Evolutionary conservation across 805 yeast genomes (phyloP).

Genomic region (Pichia rugopelliculosa): DNA sequence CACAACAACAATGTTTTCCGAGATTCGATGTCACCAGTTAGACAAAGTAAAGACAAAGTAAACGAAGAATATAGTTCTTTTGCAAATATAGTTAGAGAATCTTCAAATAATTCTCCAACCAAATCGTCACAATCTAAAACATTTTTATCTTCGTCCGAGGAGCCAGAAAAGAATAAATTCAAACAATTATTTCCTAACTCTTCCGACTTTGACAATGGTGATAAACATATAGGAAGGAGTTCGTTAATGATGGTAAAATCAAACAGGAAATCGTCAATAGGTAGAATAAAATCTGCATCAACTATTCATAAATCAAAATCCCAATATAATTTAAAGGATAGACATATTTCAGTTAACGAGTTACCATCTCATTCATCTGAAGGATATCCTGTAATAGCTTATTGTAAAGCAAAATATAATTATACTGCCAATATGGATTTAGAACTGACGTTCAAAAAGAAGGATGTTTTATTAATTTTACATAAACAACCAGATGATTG

Average conservation of each 20-base stretch:
- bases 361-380: constrained; percentile 44
- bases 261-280: not conserved
- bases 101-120: not conserved
- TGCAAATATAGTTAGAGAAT: constrained; percentile 1
- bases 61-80: too few species aligned
- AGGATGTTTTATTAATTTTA: constrained; percentile 46
- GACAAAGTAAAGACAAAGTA: not conserved
- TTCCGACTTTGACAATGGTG: not conserved
- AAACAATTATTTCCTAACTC: constrained; percentile 1
- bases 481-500: constrained; percentile 63
- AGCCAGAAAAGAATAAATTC: not conserved
- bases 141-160: not conserved
- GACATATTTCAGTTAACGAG: constrained; percentile 19
- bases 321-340: constrained; percentile 20
- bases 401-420: constrained; percentile 49
- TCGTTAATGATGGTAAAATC: not conserved
- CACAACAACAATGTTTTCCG: not conserved
- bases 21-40: not conserved
- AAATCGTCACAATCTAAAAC: not conserved
- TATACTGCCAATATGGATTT: constrained; percentile 55
- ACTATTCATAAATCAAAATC: constrained; percentile 23
- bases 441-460: constrained; percentile 52
- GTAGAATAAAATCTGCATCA: not conserved
- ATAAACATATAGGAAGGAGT: not conserved
- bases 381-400: constrained; percentile 46